Evolutionary conservation across 257 asterid species (phyloP).

Genomic region (Ballota nigra): DNA sequence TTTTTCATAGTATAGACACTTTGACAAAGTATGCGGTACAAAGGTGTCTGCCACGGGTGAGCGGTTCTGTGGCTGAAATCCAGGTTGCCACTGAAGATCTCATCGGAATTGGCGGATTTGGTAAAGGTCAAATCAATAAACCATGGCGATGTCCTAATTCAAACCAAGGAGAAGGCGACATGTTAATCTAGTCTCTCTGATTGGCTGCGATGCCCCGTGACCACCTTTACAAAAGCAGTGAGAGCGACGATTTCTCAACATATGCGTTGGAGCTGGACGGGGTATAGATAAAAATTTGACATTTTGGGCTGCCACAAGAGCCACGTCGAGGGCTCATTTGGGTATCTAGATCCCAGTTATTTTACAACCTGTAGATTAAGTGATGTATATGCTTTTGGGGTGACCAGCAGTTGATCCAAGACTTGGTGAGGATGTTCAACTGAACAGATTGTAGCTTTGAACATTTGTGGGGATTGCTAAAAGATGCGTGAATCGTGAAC

Average conservation of each 20-base stretch:
- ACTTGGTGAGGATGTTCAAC: background rate
- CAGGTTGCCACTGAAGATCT: background rate
- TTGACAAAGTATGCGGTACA: background rate
- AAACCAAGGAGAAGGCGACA: background rate
- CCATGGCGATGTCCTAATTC: slow-evolving; percentile 3
- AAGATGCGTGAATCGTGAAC: slow-evolving; percentile 3
- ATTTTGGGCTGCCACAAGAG: too few species aligned
- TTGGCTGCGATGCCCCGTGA: background rate
- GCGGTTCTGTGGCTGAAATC: background rate
- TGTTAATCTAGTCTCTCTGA: slow-evolving; percentile 1
- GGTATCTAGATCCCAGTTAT: slow-evolving; percentile 7
- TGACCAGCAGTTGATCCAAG: background rate
- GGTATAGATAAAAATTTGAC: slow-evolving; percentile 3
- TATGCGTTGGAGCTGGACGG: slow-evolving; percentile 11
- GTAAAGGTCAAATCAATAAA: background rate
- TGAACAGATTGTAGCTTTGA: too few species aligned
- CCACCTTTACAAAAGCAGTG: background rate
- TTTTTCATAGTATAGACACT: too few species aligned
- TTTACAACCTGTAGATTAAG: background rate
- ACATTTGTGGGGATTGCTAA: slow-evolving; percentile 1
- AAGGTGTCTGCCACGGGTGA: background rate
- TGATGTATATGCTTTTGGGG: slow-evolving; percentile 4
- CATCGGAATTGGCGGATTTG: slow-evolving; percentile 1
- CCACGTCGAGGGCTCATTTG: background rate
- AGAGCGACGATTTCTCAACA: background rate